A percentile compares a stretch with the other conserved stretches of the same genome.
Conservation (phyloP, 208 protist genomes). For the Cochliopodium minus region DNA sequence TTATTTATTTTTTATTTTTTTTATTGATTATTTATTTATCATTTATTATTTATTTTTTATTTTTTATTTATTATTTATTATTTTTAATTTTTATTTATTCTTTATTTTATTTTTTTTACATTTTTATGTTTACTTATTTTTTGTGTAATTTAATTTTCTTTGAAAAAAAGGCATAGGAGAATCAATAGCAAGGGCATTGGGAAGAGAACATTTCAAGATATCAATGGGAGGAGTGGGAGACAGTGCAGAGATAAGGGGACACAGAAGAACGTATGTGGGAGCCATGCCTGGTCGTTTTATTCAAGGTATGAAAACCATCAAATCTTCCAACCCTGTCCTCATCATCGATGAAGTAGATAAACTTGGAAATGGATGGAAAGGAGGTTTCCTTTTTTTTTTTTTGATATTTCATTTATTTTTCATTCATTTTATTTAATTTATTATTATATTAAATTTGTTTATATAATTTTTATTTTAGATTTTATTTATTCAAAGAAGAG, state of each 20-base stretch:
- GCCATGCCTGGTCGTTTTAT: constrained; percentile 66
- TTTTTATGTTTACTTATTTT: neutral
- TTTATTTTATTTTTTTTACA: neutral
- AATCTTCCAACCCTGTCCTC: constrained; percentile 56
- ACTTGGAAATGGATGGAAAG: constrained; percentile 30
- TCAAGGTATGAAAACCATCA: constrained; percentile 41
- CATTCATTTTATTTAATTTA: too few relatives aligned
- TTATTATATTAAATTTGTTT: too few relatives aligned
- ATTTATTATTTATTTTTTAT: too few relatives aligned
- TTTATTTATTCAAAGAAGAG: too few relatives aligned
- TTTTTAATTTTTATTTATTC: neutral
- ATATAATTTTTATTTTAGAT: too few relatives aligned
- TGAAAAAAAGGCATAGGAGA: constrained; percentile 53
- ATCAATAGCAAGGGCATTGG: constrained; percentile 34
- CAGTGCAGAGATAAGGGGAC: constrained; percentile 64
- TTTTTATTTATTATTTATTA: too few relatives aligned
- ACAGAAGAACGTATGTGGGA: constrained; percentile 47
- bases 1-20: neutral
- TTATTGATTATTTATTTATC: neutral
- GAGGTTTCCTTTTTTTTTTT: neutral
- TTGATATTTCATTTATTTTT: too few relatives aligned
- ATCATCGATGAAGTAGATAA: constrained; percentile 76
- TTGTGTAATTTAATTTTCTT: constrained; percentile 1
- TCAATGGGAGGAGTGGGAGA: constrained; percentile 61
- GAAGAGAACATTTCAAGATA: constrained; percentile 47